Conservation (phyloP, 1,139 yeast species). For the Candida labiduridarum region DNA sequence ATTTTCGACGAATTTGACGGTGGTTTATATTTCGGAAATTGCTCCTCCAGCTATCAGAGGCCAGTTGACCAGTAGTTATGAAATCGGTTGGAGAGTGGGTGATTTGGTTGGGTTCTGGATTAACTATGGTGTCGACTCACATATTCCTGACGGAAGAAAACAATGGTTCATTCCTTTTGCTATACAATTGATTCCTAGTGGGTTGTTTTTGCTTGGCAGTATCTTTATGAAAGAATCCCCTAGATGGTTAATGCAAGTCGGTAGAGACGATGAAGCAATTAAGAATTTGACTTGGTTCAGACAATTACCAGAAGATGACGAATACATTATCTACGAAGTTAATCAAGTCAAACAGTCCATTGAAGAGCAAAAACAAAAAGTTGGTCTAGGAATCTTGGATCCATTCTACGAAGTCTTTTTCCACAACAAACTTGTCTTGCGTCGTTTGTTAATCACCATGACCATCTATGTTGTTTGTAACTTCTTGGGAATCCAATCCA, state of each 20-base stretch:
- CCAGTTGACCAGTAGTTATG: slow-evolving; percentile 39
- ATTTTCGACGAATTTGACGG: slow-evolving; percentile 43
- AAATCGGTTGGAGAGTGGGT: slow-evolving; percentile 48
- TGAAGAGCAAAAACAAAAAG: slow-evolving; percentile 30
- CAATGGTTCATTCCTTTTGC: slow-evolving; percentile 52
- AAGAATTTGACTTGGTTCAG: slow-evolving; percentile 42
- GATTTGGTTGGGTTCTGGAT: slow-evolving; percentile 50
- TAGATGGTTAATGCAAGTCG: slow-evolving; percentile 43
- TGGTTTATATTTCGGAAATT: slow-evolving; percentile 44
- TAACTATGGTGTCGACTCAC: slow-evolving; percentile 40
- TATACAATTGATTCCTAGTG: slow-evolving; percentile 45
- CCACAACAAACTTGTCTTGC: slow-evolving; percentile 29
- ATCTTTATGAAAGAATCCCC: slow-evolving; percentile 43
- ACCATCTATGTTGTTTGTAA: slow-evolving; percentile 43
- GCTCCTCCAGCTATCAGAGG: slow-evolving; percentile 47
- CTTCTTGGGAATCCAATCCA: slow-evolving; percentile 49
- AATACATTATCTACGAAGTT: slow-evolving; percentile 40
- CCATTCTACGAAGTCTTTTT: slow-evolving; percentile 40
- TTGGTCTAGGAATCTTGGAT: slow-evolving; percentile 43
- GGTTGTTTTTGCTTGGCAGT: slow-evolving; percentile 38
- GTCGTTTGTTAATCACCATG: slow-evolving; percentile 36
- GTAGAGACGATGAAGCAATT: slow-evolving; percentile 35
- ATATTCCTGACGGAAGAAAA: slow-evolving; percentile 27
- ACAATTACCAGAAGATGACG: slow-evolving; percentile 38
- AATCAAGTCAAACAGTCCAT: slow-evolving; percentile 29